These are phyloP conservation scores for Chloromonas sp. DNA, from an alignment of 163 green algal species.

Conservation along the genomic window DNA sequence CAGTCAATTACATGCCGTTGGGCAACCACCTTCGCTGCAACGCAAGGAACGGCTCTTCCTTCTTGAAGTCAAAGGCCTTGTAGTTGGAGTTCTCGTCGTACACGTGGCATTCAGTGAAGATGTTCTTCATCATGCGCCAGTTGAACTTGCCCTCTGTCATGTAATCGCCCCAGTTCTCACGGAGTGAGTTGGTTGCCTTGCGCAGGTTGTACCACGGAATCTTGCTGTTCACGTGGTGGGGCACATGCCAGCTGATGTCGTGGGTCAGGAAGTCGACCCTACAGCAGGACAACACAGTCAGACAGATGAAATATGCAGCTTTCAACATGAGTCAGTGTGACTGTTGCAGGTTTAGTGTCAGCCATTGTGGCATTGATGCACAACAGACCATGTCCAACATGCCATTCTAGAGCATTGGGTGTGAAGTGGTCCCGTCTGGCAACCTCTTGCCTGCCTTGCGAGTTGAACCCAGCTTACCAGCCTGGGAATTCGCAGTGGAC, in stretches of 20 bases:
- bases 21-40: constrained; percentile 71
- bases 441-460: no score
- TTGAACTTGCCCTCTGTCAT: constrained; percentile 88
- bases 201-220: constrained; percentile 97
- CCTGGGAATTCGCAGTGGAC: constrained; percentile 70
- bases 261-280: constrained; percentile 94
- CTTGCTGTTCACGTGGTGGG: constrained; percentile 90
- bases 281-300: constrained; percentile 1
- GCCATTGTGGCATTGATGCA: no score
- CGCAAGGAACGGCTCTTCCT: constrained; percentile 69
- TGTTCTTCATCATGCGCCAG: constrained; percentile 87
- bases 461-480: constrained; percentile 10
- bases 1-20: constrained; percentile 18
- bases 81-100: constrained; percentile 62
- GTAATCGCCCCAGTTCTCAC: constrained; percentile 83
- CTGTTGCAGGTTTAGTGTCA: no score
- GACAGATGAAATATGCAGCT: background rate
- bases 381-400: no score
- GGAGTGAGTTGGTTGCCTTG: constrained; percentile 67
- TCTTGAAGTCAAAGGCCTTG: constrained; percentile 72
- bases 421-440: no score
- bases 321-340: no score
- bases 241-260: constrained; percentile 96
- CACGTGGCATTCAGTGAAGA: constrained; percentile 85
- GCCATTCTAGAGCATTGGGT: no score